Conservation (phyloP, 208 protist genomes). For the Porcisia hertigi region DNA sequence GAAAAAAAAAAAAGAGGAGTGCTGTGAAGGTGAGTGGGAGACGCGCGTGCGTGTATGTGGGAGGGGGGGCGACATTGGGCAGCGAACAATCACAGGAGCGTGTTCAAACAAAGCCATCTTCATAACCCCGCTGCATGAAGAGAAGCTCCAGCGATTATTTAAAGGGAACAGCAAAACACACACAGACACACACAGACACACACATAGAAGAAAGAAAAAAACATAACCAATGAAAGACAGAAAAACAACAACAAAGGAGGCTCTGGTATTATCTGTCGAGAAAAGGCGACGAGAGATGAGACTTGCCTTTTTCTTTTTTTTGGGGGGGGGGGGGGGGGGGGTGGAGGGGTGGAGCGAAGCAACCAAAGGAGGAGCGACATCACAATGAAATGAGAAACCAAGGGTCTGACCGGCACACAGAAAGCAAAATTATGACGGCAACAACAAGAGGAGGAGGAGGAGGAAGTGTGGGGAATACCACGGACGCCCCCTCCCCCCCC, state of each 20-base stretch:
- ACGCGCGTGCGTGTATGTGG: not conserved
- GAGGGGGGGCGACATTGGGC: not conserved
- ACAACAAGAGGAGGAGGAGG: not conserved
- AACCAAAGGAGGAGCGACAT: too few relatives aligned
- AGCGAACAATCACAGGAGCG: too few relatives aligned
- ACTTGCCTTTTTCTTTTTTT: too few relatives aligned
- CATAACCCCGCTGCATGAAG: not conserved
- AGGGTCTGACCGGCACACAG: too few relatives aligned
- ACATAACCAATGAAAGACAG: too few relatives aligned
- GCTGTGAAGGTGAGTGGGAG: not conserved
- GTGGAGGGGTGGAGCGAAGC: too few relatives aligned
- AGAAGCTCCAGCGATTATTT: not conserved
- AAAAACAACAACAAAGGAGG: too few relatives aligned
- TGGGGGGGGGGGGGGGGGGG: too few relatives aligned
- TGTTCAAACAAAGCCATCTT: not conserved
- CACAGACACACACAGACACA: not conserved
- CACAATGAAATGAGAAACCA: too few relatives aligned
- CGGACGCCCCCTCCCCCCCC: not conserved
- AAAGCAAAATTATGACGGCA: not conserved
- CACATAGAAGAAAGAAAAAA: not conserved
- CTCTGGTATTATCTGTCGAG: too few relatives aligned
- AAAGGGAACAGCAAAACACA: not conserved
- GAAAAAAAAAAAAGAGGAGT: not conserved
- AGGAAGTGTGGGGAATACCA: not conserved
- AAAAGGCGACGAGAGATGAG: too few relatives aligned